Conservation (phyloP, 78 protist genomes). For the Dictyostelium firmibasis region DNA sequence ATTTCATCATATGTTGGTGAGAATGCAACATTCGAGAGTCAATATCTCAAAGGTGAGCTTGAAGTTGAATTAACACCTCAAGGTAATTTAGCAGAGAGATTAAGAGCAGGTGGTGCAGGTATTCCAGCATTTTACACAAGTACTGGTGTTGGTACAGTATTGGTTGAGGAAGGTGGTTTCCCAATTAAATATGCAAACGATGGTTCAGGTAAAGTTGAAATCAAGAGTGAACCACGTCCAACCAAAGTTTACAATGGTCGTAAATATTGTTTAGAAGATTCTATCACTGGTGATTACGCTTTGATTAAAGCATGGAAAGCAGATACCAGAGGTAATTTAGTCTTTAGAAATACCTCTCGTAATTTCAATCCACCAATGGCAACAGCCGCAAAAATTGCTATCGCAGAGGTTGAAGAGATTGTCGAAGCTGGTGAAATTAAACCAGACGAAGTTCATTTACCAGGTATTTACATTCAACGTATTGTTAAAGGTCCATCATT, state of each 20-base stretch:
- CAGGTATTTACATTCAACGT: constrained; percentile 94
- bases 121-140: constrained; percentile 98
- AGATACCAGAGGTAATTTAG: constrained; percentile 93
- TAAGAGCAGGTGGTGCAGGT: constrained; percentile 99
- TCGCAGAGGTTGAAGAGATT: constrained; percentile 96
- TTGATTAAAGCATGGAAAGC: constrained; percentile 95
- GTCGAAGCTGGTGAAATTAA: constrained; percentile 89
- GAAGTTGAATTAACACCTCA: constrained; percentile 98
- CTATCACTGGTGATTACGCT: constrained; percentile 93
- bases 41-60: constrained; percentile 94
- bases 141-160: constrained; percentile 94
- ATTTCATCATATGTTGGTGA: constrained; percentile 98
- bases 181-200: constrained; percentile 91
- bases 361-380: constrained; percentile 95
- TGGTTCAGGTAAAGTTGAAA: constrained; percentile 79
- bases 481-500: constrained; percentile 75
- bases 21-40: constrained; percentile 92
- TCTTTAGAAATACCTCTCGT: constrained; percentile 91
- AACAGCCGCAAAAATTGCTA: constrained; percentile 88
- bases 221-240: constrained; percentile 87
- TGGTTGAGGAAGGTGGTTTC: constrained; percentile 93
- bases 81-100: constrained; percentile 98
- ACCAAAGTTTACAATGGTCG: constrained; percentile 75
- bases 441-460: constrained; percentile 93
- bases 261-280: constrained; percentile 88